A percentile compares a stretch with the other conserved stretches of the same genome.
Evolutionary conservation across 2,329 filamentous ascomycete genomes (phyloP).

Genomic region (Tolypocladium guangdongense): DNA sequence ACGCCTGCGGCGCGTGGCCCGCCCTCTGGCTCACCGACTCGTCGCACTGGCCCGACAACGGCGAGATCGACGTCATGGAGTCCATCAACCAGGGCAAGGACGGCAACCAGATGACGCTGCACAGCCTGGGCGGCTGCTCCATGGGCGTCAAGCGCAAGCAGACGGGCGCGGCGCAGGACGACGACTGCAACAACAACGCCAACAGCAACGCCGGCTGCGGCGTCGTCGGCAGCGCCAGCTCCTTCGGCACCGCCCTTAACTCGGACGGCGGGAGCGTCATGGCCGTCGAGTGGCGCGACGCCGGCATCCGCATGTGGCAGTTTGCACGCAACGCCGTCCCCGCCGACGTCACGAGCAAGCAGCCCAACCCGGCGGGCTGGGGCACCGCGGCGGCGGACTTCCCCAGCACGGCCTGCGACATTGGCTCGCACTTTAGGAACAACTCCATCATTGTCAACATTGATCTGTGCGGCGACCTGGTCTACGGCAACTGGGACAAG

Average conservation of each 20-base stretch:
- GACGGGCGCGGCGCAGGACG: conserved; percentile 29
- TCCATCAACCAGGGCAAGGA: conserved; percentile 40
- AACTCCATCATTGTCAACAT: conserved; percentile 58
- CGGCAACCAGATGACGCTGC: conserved; percentile 50
- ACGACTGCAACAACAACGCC: conserved; percentile 39
- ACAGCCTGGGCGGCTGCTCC: conserved; percentile 41
- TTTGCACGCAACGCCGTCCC: conserved; percentile 39
- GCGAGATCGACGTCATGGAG: conserved; percentile 56
- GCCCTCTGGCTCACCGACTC: conserved; percentile 55
- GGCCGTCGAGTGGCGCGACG: conserved; percentile 48
- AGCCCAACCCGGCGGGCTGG: conserved; percentile 51
- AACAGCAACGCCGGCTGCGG: conserved; percentile 47
- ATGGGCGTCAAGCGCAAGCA: conserved; percentile 44
- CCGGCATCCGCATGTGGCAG: conserved; percentile 54
- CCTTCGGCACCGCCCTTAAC: conserved; percentile 44
- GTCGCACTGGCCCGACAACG: conserved; percentile 49
- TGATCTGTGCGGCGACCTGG: conserved; percentile 49
- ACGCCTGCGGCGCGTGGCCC: conserved; percentile 54
- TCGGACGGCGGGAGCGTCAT: conserved; percentile 44
- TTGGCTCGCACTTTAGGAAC: conserved; percentile 49
- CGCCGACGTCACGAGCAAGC: conserved; percentile 35
- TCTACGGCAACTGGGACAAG: conserved; percentile 32
- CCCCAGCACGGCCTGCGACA: conserved; percentile 50
- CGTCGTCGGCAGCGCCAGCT: conserved; percentile 30
- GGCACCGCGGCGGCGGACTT: conserved; percentile 54